These are phyloP conservation scores for Begonia peltatifolia DNA, from an alignment of 306 rosid species.

Conservation along the genomic window DNA sequence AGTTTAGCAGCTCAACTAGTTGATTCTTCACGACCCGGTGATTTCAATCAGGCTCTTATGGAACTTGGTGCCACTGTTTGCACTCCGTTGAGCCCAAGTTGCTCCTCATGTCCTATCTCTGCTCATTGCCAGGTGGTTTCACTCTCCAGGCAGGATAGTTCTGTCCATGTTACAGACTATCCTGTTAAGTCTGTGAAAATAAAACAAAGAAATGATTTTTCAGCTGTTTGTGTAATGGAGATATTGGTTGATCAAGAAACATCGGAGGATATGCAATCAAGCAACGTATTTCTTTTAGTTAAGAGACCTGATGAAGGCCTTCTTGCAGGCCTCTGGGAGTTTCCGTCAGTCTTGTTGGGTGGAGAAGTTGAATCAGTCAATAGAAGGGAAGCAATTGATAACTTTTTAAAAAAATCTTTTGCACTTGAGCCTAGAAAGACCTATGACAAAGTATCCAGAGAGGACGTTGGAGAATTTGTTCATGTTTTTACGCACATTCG, in stretches of 20 bases:
- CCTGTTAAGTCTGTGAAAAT: constrained; percentile 46
- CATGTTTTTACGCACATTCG: constrained; percentile 88
- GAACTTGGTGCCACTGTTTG: constrained; percentile 92
- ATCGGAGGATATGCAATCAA: constrained; percentile 13
- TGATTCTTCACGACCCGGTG: constrained; percentile 71
- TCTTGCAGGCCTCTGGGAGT: constrained; percentile 98
- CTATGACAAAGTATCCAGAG: constrained; percentile 34
- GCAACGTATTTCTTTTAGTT: constrained; percentile 53
- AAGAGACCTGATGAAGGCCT: constrained; percentile 84
- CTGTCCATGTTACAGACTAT: constrained; percentile 59
- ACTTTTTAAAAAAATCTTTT: constrained; percentile 32
- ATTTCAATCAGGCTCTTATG: constrained; percentile 93
- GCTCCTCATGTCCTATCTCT: constrained; percentile 65
- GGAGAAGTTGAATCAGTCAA: constrained; percentile 33
- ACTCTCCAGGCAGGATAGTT: constrained; percentile 29
- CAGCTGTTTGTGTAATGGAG: constrained; percentile 76
- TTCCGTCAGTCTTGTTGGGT: constrained; percentile 60
- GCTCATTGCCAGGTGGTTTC: constrained; percentile 54
- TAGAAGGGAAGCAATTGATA: constrained; percentile 41
- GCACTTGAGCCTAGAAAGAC: constrained; percentile 38
- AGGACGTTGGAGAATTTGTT: constrained; percentile 73
- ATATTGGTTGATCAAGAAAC: constrained; percentile 33
- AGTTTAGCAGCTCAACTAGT: constrained; percentile 72
- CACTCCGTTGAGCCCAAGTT: constrained; percentile 59
- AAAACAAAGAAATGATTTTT: constrained; percentile 58